Conservation (phyloP, 345 rosid species). For the Gynandropsis gynandra region DNA sequence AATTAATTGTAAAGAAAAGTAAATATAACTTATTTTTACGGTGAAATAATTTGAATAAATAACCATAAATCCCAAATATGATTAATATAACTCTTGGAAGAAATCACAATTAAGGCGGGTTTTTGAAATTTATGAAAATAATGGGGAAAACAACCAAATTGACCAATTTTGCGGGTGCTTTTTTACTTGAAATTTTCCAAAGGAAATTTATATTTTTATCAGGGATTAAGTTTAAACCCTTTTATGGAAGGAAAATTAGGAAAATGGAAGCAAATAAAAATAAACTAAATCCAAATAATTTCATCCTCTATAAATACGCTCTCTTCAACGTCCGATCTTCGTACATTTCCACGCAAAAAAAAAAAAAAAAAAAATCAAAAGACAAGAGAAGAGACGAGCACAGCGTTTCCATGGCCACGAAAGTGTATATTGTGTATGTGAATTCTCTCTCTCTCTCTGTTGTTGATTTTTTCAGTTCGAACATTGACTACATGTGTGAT, state of each 20-base stretch:
- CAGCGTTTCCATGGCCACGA: constrained; percentile 43
- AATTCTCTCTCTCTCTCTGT: background rate
- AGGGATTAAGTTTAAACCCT: too few species aligned
- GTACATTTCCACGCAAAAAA: constrained; percentile 1
- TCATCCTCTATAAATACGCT: constrained; percentile 40
- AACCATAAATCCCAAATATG: too few species aligned
- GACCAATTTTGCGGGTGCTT: too few species aligned
- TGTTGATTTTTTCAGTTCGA: background rate
- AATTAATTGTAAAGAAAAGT: too few species aligned
- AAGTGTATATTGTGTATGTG: constrained; percentile 73
- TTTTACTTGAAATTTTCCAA: too few species aligned
- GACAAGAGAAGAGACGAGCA: constrained; percentile 2
- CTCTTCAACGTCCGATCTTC: constrained; percentile 22
- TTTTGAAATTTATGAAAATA: too few species aligned
- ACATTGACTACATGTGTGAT: background rate
- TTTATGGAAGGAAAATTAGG: background rate
- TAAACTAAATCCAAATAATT: constrained; percentile 13
- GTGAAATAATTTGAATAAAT: too few species aligned
- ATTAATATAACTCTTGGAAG: too few species aligned
- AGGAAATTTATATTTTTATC: too few species aligned
- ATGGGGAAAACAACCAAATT: too few species aligned
- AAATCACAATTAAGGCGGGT: too few species aligned
- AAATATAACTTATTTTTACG: too few species aligned
- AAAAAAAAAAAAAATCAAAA: background rate
- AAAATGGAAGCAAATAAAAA: background rate